Percentiles rank a stretch among this genome's conserved stretches.
Conservation (phyloP, 306 rosid genomes). For the Canavalia gladiata region DNA sequence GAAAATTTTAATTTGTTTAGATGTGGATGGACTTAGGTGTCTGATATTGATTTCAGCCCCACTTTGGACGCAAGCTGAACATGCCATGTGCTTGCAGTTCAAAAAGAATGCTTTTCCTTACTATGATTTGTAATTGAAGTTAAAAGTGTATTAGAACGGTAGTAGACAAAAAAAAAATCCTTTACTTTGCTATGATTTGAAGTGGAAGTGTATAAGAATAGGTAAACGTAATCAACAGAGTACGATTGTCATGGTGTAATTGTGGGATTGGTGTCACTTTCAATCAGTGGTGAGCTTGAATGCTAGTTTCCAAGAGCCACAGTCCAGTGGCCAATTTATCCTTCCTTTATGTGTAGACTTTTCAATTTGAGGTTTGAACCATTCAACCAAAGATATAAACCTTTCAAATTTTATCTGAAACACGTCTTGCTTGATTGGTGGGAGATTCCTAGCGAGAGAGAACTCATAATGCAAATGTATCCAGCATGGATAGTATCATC, state of each 20-base stretch:
- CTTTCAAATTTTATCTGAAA: neutral
- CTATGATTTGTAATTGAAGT: neutral
- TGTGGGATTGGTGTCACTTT: constrained; percentile 2
- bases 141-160: no score
- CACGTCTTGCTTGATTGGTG: constrained; percentile 19
- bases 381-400: constrained; percentile 18
- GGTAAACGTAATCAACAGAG: neutral
- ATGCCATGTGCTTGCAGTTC: constrained; percentile 23
- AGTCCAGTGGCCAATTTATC: neutral
- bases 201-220: neutral
- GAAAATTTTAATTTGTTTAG: constrained; percentile 7
- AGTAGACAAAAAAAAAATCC: neutral
- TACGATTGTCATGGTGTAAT: neutral
- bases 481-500: neutral
- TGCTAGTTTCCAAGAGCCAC: constrained; percentile 1
- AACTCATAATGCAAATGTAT: neutral
- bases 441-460: neutral
- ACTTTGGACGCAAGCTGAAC: neutral
- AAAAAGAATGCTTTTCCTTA: neutral
- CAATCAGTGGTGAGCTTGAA: neutral
- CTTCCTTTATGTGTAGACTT: neutral
- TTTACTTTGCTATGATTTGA: neutral
- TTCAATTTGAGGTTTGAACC: neutral
- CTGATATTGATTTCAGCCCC: constrained; percentile 12
- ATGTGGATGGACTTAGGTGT: neutral